Evolutionary conservation across 192 early-diverging fungal genomes (phyloP), one percentile per base, ranked within the genome.

Genomic region (Entomortierella parvispora): DNA sequence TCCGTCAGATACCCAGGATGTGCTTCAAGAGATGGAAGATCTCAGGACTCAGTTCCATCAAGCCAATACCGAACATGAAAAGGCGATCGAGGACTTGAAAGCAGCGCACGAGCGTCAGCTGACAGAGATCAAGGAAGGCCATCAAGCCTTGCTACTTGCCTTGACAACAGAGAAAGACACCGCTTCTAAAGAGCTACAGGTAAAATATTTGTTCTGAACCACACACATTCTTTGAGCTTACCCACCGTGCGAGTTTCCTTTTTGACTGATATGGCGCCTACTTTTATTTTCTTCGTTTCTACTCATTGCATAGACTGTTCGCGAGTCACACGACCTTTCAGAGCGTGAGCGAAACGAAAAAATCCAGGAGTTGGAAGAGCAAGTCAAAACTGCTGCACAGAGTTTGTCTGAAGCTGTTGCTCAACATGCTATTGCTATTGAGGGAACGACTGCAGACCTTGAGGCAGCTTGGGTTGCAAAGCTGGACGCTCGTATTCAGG

Each of bases 11-110:
- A 55, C 40, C 3, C 74, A 77, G 44, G 60, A 77, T 31, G 43
- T 77, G 3, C 25, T 77, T 46, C 52, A 68, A 26, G 74, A 77
- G 44, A 77, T 77, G 74, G 74, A 77, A 33, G 65, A 77, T 0
- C 32, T 77, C 51, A 44, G 74, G 46, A 47, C 37, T 4, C 74
- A 77, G 49, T 77, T 68, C 53, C 46, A 59, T n/a, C 37, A 34
- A 12, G 59, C 65, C n/a, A 63, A 63, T n/a, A 26, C 4, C 0
- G 52, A 77, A 2, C 74, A 77, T 63, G 52, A 68, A 58, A 77
- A 68, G 43, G 28, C 37, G 0, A 52, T 77, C 2, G 74, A 62
- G 17, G 66, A 58, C 7, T 20, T 77, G 11, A 40, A 58, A n/a
- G 42, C 74, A 22, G 53, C 68, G 31, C 51, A 47, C 1, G 49